phyloP scores from a whole-genome alignment of 495 filamentous ascomycete species.

The Podospora conica region DNA sequence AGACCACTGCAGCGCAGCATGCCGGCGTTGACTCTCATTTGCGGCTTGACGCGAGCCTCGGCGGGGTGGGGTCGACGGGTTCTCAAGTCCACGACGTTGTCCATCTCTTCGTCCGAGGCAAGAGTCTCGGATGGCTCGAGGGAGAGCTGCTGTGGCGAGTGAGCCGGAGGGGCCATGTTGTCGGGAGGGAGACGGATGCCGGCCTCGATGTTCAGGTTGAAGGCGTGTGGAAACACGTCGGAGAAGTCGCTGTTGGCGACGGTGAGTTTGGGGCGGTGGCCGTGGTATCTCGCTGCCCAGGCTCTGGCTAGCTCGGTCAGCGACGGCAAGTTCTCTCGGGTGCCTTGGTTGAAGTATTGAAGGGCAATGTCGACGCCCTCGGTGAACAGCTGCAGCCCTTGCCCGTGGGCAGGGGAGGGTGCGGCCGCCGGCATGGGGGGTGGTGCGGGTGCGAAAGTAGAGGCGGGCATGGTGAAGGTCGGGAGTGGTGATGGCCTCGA shows the following conservation, averaged over 20 bases:
- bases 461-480: neutral
- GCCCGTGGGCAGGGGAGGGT: neutral
- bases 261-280: slow-evolving; percentile 15
- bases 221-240: slow-evolving; percentile 19
- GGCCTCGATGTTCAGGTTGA: slow-evolving; percentile 21
- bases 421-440: neutral
- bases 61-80: neutral
- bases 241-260: slow-evolving; percentile 5
- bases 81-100: slow-evolving; percentile 21
- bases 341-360: slow-evolving; percentile 24
- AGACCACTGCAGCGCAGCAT: slow-evolving; percentile 23
- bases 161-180: slow-evolving; percentile 6
- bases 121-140: slow-evolving; percentile 16
- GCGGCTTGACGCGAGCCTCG: slow-evolving; percentile 1
- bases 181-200: slow-evolving; percentile 9
- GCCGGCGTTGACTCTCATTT: slow-evolving; percentile 22
- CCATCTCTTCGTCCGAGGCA: slow-evolving; percentile 20
- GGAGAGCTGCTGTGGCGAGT: slow-evolving; percentile 9
- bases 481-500: neutral
- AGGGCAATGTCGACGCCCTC: slow-evolving; percentile 23
- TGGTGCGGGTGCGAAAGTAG: neutral
- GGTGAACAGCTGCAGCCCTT: slow-evolving; percentile 13
- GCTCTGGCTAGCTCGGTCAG: slow-evolving; percentile 17
- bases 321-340: slow-evolving; percentile 4
- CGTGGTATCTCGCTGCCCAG: slow-evolving; percentile 22